Base-by-base conservation (phyloP, 805 yeast species). In the Candida gorgasii region DNA sequence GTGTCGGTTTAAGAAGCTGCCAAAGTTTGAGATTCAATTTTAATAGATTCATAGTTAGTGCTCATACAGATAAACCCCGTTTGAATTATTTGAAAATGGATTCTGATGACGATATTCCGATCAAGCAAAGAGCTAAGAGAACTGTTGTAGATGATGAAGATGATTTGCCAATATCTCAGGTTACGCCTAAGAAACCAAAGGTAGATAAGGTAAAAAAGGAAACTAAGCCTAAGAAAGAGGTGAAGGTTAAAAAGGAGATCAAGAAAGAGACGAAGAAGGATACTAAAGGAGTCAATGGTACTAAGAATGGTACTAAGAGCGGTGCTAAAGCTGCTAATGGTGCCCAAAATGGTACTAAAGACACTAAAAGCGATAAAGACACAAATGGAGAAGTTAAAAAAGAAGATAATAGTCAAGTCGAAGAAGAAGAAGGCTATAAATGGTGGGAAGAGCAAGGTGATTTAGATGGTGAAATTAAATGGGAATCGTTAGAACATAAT, bases 391-490 rank as follows among this genome's bases (percentile, higher is more conserved):
- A 19, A n/a, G 22, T 20, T 13, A 37, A 37, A 22, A 17, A 31
- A 20, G 43, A 42, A 11, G 15, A 29, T 5, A 23, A 38, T 19
- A 14, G 6, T n/a, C 44, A 44, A 3, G 64, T 59, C 2, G 72
- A 64, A 1, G 76, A 65, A 5, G 87, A 75, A 2, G 70, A 65
- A n/a, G 47, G 47, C 13, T 82, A 78, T 58, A 83, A 81, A 62
- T 82, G 95, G 95, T 82, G 95, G 95, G 89, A 96, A 93, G 92
- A 87, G 58, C 80, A 78, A 32, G 79, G 78, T 34, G 85, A 84
- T 49, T 63, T 80, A 23, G 86, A 86, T 55, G 92, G 84, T 23
- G 78, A 83, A 31, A 73, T 82, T 42, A 88, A 89, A 58, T 92
- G 99, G 99, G 83, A 80, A 17, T 77, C 89, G 1, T 67, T 92